Conservation (phyloP, 192 early-diverging fungal species). For the Coemansia sp. region DNA sequence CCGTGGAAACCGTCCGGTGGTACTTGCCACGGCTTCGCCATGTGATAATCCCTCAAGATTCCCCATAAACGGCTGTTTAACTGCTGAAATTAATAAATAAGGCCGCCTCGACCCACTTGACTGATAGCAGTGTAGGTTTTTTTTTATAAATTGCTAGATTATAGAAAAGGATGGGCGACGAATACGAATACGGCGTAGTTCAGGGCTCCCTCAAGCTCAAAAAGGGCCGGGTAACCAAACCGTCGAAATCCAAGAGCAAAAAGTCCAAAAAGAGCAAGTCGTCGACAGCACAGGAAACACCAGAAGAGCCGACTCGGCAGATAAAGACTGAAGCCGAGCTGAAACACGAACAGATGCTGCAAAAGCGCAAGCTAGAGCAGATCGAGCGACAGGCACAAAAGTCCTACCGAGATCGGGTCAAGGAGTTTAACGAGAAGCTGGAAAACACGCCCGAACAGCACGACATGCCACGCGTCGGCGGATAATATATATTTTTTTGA, state of each 20-base stretch:
- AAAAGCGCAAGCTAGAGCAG: conserved; percentile 32
- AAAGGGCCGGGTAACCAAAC: conserved; percentile 24
- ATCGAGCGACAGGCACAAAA: conserved; percentile 42
- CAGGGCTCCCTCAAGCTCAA: conserved; percentile 34
- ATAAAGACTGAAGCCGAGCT: conserved; percentile 23
- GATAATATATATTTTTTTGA: too few species aligned
- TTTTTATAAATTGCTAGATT: neutral
- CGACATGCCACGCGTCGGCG: conserved; percentile 56
- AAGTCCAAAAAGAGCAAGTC: neutral
- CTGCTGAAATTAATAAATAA: too few species aligned
- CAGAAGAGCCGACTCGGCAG: neutral
- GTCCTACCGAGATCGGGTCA: conserved; percentile 42
- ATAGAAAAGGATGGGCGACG: conserved; percentile 14
- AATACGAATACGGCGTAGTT: conserved; percentile 45
- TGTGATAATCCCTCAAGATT: too few species aligned
- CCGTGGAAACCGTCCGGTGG: too few species aligned
- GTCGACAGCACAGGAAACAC: neutral
- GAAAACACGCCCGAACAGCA: conserved; percentile 60
- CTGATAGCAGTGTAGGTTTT: too few species aligned
- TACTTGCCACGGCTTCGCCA: too few species aligned
- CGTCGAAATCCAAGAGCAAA: conserved; percentile 6
- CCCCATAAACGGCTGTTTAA: too few species aligned
- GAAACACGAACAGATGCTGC: conserved; percentile 12
- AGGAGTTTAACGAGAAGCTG: conserved; percentile 63
- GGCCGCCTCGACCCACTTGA: too few species aligned